These are phyloP conservation scores for Sphaerulina vaccinii DNA, from an alignment of 2,329 filamentous ascomycete species.

Conservation along the genomic window DNA sequence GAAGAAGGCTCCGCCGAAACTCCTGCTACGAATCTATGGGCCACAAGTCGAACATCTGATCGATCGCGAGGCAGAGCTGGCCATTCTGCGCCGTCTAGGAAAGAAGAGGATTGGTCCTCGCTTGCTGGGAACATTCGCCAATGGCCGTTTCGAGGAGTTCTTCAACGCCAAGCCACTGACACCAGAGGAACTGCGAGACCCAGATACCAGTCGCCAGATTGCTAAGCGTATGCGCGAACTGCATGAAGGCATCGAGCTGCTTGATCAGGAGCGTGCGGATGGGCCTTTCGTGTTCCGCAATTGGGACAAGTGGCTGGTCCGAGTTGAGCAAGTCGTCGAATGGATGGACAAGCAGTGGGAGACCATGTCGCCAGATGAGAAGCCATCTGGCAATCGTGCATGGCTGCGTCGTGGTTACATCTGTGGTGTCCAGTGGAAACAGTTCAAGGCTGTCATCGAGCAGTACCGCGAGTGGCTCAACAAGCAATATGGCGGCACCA, in stretches of 20 bases:
- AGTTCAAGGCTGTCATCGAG: slow-evolving; percentile 71
- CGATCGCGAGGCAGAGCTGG: slow-evolving; percentile 84
- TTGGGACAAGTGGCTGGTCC: slow-evolving; percentile 86
- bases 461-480: slow-evolving; percentile 76
- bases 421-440: slow-evolving; percentile 78
- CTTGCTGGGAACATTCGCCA: slow-evolving; percentile 85
- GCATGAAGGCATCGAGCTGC: slow-evolving; percentile 86
- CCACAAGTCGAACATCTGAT: slow-evolving; percentile 95
- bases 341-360: slow-evolving; percentile 62
- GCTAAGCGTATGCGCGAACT: slow-evolving; percentile 97
- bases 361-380: slow-evolving; percentile 44
- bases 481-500: slow-evolving; percentile 65
- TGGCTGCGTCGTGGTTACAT: slow-evolving; percentile 76
- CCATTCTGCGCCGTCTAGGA: slow-evolving; percentile 79
- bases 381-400: slow-evolving; percentile 45
- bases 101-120: slow-evolving; percentile 91
- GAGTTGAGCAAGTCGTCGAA: slow-evolving; percentile 60
- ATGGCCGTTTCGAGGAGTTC: slow-evolving; percentile 94
- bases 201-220: slow-evolving; percentile 85
- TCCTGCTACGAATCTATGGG: slow-evolving; percentile 88
- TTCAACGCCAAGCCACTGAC: slow-evolving; percentile 82
- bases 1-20: slow-evolving; percentile 60
- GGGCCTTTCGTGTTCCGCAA: slow-evolving; percentile 87
- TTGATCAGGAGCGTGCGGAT: slow-evolving; percentile 71
- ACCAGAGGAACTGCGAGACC: slow-evolving; percentile 70